phyloP scores from a whole-genome alignment of 2,329 filamentous ascomycete species.

The Chalara sp. region DNA sequence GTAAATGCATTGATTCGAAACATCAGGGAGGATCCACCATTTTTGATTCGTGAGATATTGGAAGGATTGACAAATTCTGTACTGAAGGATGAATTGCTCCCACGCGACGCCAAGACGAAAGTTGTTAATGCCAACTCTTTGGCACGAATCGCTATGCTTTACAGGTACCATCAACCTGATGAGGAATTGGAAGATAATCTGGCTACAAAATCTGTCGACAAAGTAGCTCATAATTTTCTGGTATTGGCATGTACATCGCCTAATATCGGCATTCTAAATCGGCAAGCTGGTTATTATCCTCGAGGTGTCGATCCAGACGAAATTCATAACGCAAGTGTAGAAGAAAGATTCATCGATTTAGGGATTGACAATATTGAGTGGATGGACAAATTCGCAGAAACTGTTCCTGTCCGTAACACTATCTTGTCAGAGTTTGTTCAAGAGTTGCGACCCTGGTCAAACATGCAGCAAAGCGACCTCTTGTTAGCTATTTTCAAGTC shows the following conservation, averaged over 20 bases:
- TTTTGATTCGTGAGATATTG: slow-evolving; percentile 69
- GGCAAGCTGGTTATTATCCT: slow-evolving; percentile 80
- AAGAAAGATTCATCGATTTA: slow-evolving; percentile 48
- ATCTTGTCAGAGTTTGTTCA: slow-evolving; percentile 73
- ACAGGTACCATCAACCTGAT: slow-evolving; percentile 48
- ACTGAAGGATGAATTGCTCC: slow-evolving; percentile 66
- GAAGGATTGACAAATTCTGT: slow-evolving; percentile 63
- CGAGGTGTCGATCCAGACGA: slow-evolving; percentile 56
- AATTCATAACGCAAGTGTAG: slow-evolving; percentile 35
- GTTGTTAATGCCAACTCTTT: slow-evolving; percentile 71
- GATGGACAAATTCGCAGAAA: slow-evolving; percentile 58
- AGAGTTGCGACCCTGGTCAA: slow-evolving; percentile 76
- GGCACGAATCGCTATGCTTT: slow-evolving; percentile 64
- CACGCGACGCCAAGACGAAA: slow-evolving; percentile 66
- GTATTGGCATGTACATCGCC: slow-evolving; percentile 67
- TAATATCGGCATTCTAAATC: slow-evolving; percentile 66
- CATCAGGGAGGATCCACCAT: slow-evolving; percentile 70
- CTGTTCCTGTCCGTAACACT: slow-evolving; percentile 71
- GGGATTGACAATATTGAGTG: slow-evolving; percentile 65
- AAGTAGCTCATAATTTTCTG: slow-evolving; percentile 70
- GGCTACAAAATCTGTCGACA: slow-evolving; percentile 51
- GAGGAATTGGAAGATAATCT: slow-evolving; percentile 35
- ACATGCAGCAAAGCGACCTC: slow-evolving; percentile 73
- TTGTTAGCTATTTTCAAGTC: slow-evolving; percentile 71
- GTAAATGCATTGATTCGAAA: slow-evolving; percentile 67